Evolutionary conservation across 169 alveolate species (phyloP).

Genomic region (Plasmodium gallinaceum): DNA sequence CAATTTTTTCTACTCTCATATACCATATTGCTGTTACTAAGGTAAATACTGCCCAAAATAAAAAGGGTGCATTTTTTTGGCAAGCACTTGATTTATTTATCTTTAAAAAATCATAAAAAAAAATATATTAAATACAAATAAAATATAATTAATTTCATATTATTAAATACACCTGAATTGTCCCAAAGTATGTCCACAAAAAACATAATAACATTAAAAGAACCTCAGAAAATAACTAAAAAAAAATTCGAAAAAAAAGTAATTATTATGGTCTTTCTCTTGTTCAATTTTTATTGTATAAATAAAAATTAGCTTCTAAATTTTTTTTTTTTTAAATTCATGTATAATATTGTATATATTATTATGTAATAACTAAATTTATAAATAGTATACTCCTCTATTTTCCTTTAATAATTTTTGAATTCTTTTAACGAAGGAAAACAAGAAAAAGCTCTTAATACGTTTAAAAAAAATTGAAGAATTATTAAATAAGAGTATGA

Average conservation of each 20-base stretch:
- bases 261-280: too few relatives aligned
- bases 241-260: background rate
- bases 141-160: background rate
- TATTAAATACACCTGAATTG: slow-evolving; percentile 41
- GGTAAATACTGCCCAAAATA: slow-evolving; percentile 72
- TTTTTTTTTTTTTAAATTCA: background rate
- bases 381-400: slow-evolving; percentile 39
- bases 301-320: background rate
- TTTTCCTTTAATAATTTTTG: slow-evolving; percentile 60
- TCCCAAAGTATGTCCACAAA: slow-evolving; percentile 74
- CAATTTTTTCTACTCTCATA: background rate
- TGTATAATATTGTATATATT: background rate
- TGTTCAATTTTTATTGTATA: too few relatives aligned
- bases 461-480: background rate
- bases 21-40: slow-evolving; percentile 66
- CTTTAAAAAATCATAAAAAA: slow-evolving; percentile 20
- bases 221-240: slow-evolving; percentile 57
- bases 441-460: slow-evolving; percentile 61
- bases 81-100: slow-evolving; percentile 64
- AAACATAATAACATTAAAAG: slow-evolving; percentile 55
- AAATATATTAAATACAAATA: slow-evolving; percentile 3
- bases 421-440: slow-evolving; percentile 60
- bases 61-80: slow-evolving; percentile 52
- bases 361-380: background rate
- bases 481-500: background rate